A percentile compares a stretch with the other conserved stretches of the same genome.
Evolutionary conservation across 371 early-diverging fungal genomes (phyloP).

Genomic region (Ecytonucleospora hepatopenaei): DNA sequence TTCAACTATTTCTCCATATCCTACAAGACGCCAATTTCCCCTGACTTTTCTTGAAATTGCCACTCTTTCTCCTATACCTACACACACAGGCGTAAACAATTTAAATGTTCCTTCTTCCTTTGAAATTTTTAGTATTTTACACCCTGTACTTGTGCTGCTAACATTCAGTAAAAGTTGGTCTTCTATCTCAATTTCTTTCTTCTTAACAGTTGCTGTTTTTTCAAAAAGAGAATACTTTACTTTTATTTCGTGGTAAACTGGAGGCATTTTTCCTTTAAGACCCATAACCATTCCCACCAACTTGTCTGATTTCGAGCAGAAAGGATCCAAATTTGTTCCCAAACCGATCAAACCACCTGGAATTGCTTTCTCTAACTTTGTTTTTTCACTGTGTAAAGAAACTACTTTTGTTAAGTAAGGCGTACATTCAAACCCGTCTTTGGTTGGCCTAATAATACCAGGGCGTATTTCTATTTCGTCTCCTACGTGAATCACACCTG

Average conservation of each 20-base stretch:
- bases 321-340: conserved; percentile 94
- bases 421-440: conserved; percentile 71
- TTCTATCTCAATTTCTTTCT: conserved; percentile 70
- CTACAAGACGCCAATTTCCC: conserved; percentile 73
- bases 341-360: conserved; percentile 99
- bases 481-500: conserved; percentile 80
- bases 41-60: conserved; percentile 90
- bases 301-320: conserved; percentile 90
- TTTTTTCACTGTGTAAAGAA: conserved; percentile 79
- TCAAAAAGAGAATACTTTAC: conserved; percentile 89
- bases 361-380: conserved; percentile 83
- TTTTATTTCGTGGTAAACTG: conserved; percentile 81
- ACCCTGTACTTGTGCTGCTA: conserved; percentile 92
- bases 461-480: conserved; percentile 97
- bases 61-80: conserved; percentile 89
- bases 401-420: conserved; percentile 83
- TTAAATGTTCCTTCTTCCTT: conserved; percentile 69
- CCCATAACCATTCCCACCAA: conserved; percentile 97
- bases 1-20: conserved; percentile 42
- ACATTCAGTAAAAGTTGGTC: conserved; percentile 94
- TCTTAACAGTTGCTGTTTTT: conserved; percentile 78
- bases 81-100: conserved; percentile 84
- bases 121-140: conserved; percentile 72
- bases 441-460: conserved; percentile 79
- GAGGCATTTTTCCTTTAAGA: conserved; percentile 78